Base-by-base conservation (phyloP, 2,329 filamentous ascomycete genomes). In the Fusarium tupiense region DNA sequence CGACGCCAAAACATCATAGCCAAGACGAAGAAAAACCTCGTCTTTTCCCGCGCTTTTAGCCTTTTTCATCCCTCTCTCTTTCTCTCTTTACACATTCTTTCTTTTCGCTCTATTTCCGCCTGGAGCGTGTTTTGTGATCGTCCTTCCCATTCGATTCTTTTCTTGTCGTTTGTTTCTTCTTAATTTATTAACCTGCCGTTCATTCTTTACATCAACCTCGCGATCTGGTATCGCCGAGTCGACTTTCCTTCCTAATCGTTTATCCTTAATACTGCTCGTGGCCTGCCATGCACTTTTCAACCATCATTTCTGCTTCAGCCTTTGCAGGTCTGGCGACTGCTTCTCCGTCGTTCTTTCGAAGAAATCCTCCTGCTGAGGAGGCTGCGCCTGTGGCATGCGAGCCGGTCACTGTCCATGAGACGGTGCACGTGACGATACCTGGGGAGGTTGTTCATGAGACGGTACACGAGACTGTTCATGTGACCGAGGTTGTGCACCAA, bases 171-270 rank as follows among this genome's bases (percentile, higher is more conserved):
- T 43, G n/a, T 59, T 64, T 24, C 63, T 47, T 67, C 9, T 20
- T 35, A 33, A 65, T 66, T 66, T 61, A 62, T 46, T 60, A 24
- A 58, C 40, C 49, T 40, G 56, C 33, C 56, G 56, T 57, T 71
- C 68, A 19, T 73, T 70, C 59, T 41, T 53, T 26, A 26, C 22
- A 41, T 20, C 33, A 43, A 54, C 57, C 49, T n/a, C 37, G 70
- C 70, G 70, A 73, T 59, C 70, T 73, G 70, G 70, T 61, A 73
- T 73, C 70, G 70, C 70, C 14, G 29, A 57, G n/a, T 61, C 22
- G 60, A 35, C 33, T 47, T 64, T 52, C 38, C 49, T 35, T 57
- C 22, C 38, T 69, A 44, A 52, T 35, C 12, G 31, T 22, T 49
- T 35, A 35, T 49, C 44, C 24, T 19, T 38, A 69, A 37, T 43